These are phyloP conservation scores for Ascosphaera aggregata DNA, from an alignment of 2,329 filamentous ascomycete species.

Conservation along the genomic window DNA sequence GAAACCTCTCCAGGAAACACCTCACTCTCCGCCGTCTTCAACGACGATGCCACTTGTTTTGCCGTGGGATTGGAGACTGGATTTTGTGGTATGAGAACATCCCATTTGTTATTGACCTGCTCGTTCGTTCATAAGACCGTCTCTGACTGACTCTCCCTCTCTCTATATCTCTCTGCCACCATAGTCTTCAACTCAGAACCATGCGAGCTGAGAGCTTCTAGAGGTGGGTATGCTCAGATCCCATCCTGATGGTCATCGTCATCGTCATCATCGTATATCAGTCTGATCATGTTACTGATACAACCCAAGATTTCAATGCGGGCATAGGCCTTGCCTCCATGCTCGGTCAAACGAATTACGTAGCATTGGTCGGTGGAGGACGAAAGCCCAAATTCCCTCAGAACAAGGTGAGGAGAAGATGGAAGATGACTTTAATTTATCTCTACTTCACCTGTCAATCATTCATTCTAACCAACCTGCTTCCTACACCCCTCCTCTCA, in stretches of 20 bases:
- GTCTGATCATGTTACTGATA: not conserved
- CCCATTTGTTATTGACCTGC: constrained; percentile 5
- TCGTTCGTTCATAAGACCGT: not conserved
- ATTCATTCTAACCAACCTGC: not conserved
- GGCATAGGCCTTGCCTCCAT: constrained; percentile 67
- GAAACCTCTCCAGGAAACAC: constrained; percentile 50
- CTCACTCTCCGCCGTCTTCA: constrained; percentile 69
- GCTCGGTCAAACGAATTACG: constrained; percentile 67
- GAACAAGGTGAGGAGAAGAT: constrained; percentile 40
- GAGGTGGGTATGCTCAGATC: constrained; percentile 20
- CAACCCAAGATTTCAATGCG: constrained; percentile 43
- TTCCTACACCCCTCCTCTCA: no score
- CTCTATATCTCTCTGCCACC: constrained; percentile 6
- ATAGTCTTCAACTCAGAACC: constrained; percentile 50
- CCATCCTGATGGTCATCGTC: not conserved
- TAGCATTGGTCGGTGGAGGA: constrained; percentile 76
- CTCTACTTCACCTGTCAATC: not conserved
- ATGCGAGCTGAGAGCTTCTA: constrained; percentile 43
- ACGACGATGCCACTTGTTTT: constrained; percentile 65
- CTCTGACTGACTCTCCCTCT: constrained; percentile 2
- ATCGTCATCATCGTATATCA: not conserved
- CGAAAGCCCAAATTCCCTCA: constrained; percentile 64
- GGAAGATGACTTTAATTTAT: not conserved
- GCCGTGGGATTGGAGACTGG: constrained; percentile 68
- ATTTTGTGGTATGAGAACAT: constrained; percentile 42